phyloP scores from a whole-genome alignment of 2,329 filamentous ascomycete genomes.

The Ramularia endophylla region DNA sequence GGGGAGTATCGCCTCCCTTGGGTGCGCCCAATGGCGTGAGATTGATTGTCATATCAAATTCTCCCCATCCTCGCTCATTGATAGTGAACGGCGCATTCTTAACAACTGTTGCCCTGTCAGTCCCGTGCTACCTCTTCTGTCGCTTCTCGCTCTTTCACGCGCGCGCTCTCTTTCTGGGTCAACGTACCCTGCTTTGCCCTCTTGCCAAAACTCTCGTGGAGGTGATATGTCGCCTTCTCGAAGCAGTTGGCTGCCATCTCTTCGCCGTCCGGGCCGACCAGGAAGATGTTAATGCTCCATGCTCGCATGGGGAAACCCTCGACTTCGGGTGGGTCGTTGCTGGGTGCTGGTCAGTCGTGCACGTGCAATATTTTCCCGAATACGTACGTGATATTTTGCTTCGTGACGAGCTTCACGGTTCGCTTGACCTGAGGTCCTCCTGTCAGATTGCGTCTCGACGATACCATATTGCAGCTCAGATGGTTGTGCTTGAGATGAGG shows the following conservation, averaged over 20 bases:
- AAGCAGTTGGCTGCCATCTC: slow-evolving; percentile 79
- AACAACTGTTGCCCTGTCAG: slow-evolving; percentile 48
- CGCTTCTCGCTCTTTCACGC: slow-evolving; percentile 32
- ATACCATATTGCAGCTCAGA: slow-evolving; percentile 8
- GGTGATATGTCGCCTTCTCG: slow-evolving; percentile 84
- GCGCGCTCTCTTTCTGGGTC: slow-evolving; percentile 31
- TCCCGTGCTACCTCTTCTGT: too few species aligned
- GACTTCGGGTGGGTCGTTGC: slow-evolving; percentile 71
- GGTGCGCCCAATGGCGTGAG: slow-evolving; percentile 64
- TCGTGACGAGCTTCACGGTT: slow-evolving; percentile 85
- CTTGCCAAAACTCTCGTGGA: slow-evolving; percentile 90
- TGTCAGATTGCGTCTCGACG: slow-evolving; percentile 8
- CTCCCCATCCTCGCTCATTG: slow-evolving; percentile 93
- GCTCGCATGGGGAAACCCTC: slow-evolving; percentile 87
- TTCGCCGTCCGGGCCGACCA: slow-evolving; percentile 81
- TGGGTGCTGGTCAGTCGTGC: slow-evolving; percentile 32
- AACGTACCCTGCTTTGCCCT: slow-evolving; percentile 56
- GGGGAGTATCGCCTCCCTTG: slow-evolving; percentile 73
- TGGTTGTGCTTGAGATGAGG: slow-evolving; percentile 6
- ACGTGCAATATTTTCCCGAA: slow-evolving; percentile 3
- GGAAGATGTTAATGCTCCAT: slow-evolving; percentile 82
- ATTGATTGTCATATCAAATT: slow-evolving; percentile 91
- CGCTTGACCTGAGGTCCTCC: slow-evolving; percentile 52
- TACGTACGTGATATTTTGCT: slow-evolving; percentile 79
- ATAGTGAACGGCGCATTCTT: slow-evolving; percentile 82